Evolutionary conservation across 2,329 filamentous ascomycete species (phyloP), one percentile per base, ranked within the genome.

Genomic region (Talaromyces sp.): DNA sequence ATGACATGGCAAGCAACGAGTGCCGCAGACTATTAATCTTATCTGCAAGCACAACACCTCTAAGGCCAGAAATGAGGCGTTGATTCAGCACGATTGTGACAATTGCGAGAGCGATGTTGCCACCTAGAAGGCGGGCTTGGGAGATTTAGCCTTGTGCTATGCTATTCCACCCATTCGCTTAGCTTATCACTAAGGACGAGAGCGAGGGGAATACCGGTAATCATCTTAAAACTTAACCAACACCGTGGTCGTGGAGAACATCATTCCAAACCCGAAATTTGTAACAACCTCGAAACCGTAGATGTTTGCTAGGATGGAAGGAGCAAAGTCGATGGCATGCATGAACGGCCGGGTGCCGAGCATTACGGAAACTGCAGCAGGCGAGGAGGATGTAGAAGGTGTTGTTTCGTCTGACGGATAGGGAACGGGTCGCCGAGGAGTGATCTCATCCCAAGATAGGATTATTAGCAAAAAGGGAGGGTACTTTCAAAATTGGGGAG

Each of bases 71-170:
- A 19, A 47, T 36, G n/a, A 61, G 25, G n/a, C 43, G 15, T 45
- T 61, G 40, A 27, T 61, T 49, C 13, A 61, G 27, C 17, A 61
- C 58, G 27, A 49, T 61, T 2, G 58, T 61, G 17, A 40, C 58
- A 1, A 49, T 61, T 4, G 58, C 38, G 22, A 61, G 27, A 15
- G 40, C 40, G 40, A 61, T 47, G 27, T 49, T 61, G 17, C 58
- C 58, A 5, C 58, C 40, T 25, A 61, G 13, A 31, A 61, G 15
- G 27, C 58, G 58, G 25, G 22, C 58, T 49, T 61, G 58, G 38
- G 40, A 47, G 29, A 61, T 61, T 27, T 36, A 10, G 6, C 58
- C 58, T 61, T 61, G 58, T 22, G 58, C 58, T 17, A 27, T 17
- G 58, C 40, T 61, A 34, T n/a, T 22, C 43, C 36, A 7, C 17